Conservation (phyloP, 2,329 filamentous ascomycete species). For the Sporothrix humicola region DNA sequence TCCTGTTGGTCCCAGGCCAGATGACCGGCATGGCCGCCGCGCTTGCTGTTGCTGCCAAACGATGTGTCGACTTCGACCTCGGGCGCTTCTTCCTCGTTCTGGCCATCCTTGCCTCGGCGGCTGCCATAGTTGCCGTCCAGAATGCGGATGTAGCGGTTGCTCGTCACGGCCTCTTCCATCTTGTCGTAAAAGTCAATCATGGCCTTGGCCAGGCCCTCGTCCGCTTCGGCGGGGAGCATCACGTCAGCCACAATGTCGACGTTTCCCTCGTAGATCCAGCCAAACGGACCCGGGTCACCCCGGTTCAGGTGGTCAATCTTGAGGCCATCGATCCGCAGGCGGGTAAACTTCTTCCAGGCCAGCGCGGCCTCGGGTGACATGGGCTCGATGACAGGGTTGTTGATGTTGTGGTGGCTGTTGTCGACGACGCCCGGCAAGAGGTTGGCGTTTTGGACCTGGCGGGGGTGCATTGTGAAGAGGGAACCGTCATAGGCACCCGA, state of each 20-base stretch:
- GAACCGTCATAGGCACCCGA: constrained; percentile 95
- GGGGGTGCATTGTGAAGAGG: constrained; percentile 93
- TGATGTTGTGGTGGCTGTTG: constrained; percentile 65
- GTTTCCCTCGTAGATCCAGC: constrained; percentile 97
- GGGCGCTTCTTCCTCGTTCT: background rate
- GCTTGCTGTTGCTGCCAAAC: background rate
- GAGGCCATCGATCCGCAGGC: constrained; percentile 88
- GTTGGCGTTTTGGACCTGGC: constrained; percentile 76
- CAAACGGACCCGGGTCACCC: constrained; percentile 90
- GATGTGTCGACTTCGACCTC: constrained; percentile 12
- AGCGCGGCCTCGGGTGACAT: constrained; percentile 34
- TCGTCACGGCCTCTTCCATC: constrained; percentile 87
- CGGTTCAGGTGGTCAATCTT: constrained; percentile 96
- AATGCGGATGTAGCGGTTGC: constrained; percentile 69
- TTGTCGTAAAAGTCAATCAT: constrained; percentile 98
- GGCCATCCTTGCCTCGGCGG: background rate
- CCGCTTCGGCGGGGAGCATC: constrained; percentile 86
- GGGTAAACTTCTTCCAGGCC: constrained; percentile 94
- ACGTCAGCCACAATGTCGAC: constrained; percentile 96
- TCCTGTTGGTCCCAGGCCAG: constrained; percentile 22
- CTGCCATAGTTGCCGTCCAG: constrained; percentile 52
- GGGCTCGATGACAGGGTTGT: constrained; percentile 34
- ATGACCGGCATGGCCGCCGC: background rate
- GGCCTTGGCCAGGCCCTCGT: constrained; percentile 89
- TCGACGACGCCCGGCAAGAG: constrained; percentile 58